Conservation (phyloP, 371 early-diverging fungal species). For the Rhizomucor miehei region DNA sequence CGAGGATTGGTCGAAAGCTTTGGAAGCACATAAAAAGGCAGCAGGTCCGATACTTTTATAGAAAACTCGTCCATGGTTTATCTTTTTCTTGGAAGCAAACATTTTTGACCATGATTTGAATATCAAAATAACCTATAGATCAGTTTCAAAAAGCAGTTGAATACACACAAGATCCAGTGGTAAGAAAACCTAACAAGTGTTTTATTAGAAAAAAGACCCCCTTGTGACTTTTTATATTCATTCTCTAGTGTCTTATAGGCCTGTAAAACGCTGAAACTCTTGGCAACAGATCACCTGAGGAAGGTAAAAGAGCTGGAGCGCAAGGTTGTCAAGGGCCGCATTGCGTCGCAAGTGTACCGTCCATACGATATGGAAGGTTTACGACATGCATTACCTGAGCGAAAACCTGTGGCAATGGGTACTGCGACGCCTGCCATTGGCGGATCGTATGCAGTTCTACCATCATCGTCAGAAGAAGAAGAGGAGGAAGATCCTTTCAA, state of each 20-base stretch:
- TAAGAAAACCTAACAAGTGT: too few relatives aligned
- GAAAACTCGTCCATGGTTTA: too few relatives aligned
- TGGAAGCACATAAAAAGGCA: constrained; percentile 44
- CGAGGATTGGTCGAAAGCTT: constrained; percentile 47
- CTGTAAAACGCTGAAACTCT: constrained; percentile 25
- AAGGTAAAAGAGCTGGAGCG: constrained; percentile 35
- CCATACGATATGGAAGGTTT: constrained; percentile 14
- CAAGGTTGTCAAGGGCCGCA: constrained; percentile 5
- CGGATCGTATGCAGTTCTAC: constrained; percentile 30
- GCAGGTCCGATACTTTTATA: constrained; percentile 41
- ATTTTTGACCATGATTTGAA: too few relatives aligned
- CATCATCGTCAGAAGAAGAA: constrained; percentile 1
- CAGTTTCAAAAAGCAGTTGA: constrained; percentile 36
- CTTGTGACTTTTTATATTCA: too few relatives aligned
- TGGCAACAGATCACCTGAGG: constrained; percentile 29
- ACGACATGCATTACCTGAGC: constrained; percentile 11
- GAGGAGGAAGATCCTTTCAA: constrained; percentile 75
- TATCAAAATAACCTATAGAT: constrained; percentile 11
- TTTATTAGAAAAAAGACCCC: too few relatives aligned
- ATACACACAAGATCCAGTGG: constrained; percentile 36
- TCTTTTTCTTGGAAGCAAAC: too few relatives aligned
- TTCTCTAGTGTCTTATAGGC: constrained; percentile 25
- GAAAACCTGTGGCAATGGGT: not conserved
- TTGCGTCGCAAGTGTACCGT: not conserved
- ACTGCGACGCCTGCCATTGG: constrained; percentile 18